Conservation (phyloP, 208 protist species). For the Leishmania braziliensis region DNA sequence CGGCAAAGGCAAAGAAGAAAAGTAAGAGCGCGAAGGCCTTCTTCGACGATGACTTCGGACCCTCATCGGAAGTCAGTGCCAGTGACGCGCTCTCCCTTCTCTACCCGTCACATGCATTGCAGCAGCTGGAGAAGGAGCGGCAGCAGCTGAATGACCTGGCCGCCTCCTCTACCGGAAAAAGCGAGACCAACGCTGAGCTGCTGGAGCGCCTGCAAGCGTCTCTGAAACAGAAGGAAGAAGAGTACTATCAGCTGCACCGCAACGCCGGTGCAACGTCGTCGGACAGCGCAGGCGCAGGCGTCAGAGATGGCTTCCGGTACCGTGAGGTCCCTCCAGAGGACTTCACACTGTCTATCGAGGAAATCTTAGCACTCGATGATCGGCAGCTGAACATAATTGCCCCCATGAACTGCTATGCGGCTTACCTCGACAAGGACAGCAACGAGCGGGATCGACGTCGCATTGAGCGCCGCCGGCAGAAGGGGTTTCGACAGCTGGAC, state of each 20-base stretch:
- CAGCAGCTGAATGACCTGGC: slow-evolving; percentile 51
- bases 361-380: slow-evolving; percentile 89
- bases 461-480: slow-evolving; percentile 54
- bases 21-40: slow-evolving; percentile 22
- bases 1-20: slow-evolving; percentile 6
- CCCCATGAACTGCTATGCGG: slow-evolving; percentile 92
- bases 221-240: slow-evolving; percentile 78
- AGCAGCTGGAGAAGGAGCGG: slow-evolving; percentile 44
- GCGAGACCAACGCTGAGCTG: slow-evolving; percentile 30
- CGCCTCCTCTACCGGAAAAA: slow-evolving; percentile 13
- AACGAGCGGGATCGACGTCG: slow-evolving; percentile 73
- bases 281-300: slow-evolving; percentile 14
- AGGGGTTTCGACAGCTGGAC: slow-evolving; percentile 75
- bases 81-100: slow-evolving; percentile 54
- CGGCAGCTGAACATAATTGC: slow-evolving; percentile 93
- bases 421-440: slow-evolving; percentile 69
- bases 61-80: slow-evolving; percentile 5
- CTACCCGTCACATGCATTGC: slow-evolving; percentile 63
- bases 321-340: slow-evolving; percentile 79
- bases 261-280: slow-evolving; percentile 33
- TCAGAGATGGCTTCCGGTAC: slow-evolving; percentile 72
- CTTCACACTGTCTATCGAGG: slow-evolving; percentile 84
- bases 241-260: slow-evolving; percentile 86
- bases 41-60: slow-evolving; percentile 29
- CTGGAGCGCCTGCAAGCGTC: slow-evolving; percentile 55